Evolutionary conservation across 441 rosid species (phyloP).

Genomic region (Biscutella laevigata): DNA sequence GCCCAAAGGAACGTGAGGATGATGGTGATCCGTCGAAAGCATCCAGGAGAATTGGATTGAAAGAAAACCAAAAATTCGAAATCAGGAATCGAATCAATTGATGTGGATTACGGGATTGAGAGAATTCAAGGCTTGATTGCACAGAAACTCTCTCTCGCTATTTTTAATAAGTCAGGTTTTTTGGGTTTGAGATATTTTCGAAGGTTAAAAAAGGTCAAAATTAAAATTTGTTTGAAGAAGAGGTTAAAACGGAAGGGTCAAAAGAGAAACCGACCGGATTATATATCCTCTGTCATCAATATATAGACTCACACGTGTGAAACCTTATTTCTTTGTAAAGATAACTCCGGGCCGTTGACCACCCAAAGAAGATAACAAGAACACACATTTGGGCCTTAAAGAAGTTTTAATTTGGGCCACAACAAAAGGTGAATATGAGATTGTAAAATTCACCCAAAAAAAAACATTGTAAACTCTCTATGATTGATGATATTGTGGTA

Average conservation of each 20-base stretch:
- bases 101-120: background rate
- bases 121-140: background rate
- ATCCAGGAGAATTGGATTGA: conserved; percentile 2
- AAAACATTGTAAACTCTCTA: too few relatives aligned
- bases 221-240: conserved; percentile 6
- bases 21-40: conserved; percentile 29
- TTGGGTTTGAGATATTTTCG: conserved; percentile 23
- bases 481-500: background rate
- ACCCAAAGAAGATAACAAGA: too few relatives aligned
- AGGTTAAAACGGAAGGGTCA: conserved; percentile 25
- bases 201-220: conserved; percentile 11
- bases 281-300: background rate
- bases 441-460: too few relatives aligned
- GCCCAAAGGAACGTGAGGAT: conserved; percentile 9
- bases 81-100: background rate
- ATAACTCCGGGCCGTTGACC: too few relatives aligned
- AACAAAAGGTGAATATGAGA: too few relatives aligned
- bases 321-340: background rate
- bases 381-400: too few relatives aligned
- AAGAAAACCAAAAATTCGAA: background rate
- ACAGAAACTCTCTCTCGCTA: too few relatives aligned
- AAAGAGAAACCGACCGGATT: conserved; percentile 7
- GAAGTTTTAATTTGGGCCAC: too few relatives aligned
- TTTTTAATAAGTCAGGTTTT: too few relatives aligned
- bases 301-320: conserved; percentile 20